Conservation (phyloP, 805 yeast genomes). For the Grigorovia jiainica region DNA sequence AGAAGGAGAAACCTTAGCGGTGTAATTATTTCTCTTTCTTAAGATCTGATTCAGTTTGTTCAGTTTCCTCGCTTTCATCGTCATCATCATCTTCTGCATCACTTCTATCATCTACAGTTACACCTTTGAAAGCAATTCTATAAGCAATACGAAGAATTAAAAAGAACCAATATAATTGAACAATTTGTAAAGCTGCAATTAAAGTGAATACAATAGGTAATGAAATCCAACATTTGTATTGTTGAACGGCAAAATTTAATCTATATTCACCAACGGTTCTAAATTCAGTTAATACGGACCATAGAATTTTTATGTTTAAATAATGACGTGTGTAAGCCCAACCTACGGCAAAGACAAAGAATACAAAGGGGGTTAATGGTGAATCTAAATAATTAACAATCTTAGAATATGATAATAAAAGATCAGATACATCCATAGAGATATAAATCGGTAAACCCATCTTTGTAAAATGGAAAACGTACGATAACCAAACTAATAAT, state of each 20-base stretch:
- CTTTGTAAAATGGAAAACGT: slow-evolving; percentile 92
- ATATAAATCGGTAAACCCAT: slow-evolving; percentile 87
- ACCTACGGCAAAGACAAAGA: slow-evolving; percentile 51
- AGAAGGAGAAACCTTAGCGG: too few species aligned
- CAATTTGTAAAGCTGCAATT: slow-evolving; percentile 71
- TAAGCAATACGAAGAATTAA: slow-evolving; percentile 69
- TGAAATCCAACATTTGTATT: slow-evolving; percentile 93
- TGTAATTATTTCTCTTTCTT: background rate
- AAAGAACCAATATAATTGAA: slow-evolving; percentile 82
- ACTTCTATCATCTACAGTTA: slow-evolving; percentile 72
- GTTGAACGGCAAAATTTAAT: slow-evolving; percentile 80
- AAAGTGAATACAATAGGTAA: slow-evolving; percentile 80
- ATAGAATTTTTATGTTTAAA: slow-evolving; percentile 67
- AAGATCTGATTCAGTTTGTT: slow-evolving; percentile 11
- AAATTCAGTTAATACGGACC: slow-evolving; percentile 82
- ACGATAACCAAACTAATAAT: slow-evolving; percentile 75
- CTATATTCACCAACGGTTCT: slow-evolving; percentile 73
- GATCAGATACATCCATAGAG: slow-evolving; percentile 94
- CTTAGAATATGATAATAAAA: slow-evolving; percentile 76
- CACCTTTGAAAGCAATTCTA: slow-evolving; percentile 53
- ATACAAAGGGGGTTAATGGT: slow-evolving; percentile 50
- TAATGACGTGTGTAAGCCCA: slow-evolving; percentile 92
- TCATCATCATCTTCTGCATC: slow-evolving; percentile 48
- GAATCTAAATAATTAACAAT: slow-evolving; percentile 80
- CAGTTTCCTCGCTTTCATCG: slow-evolving; percentile 7